A percentile compares a stretch with the other conserved stretches of the same genome.
Evolutionary conservation across 2,329 filamentous ascomycete species (phyloP).

Genomic region (Colletotrichum karsti): DNA sequence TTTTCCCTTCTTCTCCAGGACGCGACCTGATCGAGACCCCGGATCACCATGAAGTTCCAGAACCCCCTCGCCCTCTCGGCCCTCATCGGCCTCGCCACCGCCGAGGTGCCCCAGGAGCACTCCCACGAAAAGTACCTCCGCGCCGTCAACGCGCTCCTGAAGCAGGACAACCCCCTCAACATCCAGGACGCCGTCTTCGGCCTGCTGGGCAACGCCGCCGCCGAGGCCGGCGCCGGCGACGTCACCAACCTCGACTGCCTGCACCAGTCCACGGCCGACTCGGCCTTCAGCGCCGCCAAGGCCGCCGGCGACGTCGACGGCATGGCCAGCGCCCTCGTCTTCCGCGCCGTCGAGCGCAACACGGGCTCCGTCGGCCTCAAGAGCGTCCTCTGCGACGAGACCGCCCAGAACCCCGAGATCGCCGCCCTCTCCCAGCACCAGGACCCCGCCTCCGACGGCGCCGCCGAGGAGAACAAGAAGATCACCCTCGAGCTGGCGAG

Average conservation of each 20-base stretch:
- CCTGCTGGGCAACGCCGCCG: slow-evolving; percentile 50
- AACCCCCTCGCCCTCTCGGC: slow-evolving; percentile 22
- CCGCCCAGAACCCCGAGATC: slow-evolving; percentile 72
- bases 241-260: slow-evolving; percentile 61
- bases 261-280: slow-evolving; percentile 66
- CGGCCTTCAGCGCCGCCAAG: slow-evolving; percentile 69
- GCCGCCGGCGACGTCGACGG: slow-evolving; percentile 59
- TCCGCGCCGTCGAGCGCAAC: slow-evolving; percentile 66
- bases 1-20: neutral
- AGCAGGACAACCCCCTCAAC: slow-evolving; percentile 60
- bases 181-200: slow-evolving; percentile 60
- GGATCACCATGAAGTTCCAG: slow-evolving; percentile 29
- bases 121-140: slow-evolving; percentile 59
- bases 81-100: slow-evolving; percentile 19
- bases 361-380: slow-evolving; percentile 64
- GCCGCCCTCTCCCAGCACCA: slow-evolving; percentile 71
- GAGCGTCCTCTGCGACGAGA: slow-evolving; percentile 65
- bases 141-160: slow-evolving; percentile 51
- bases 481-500: slow-evolving; percentile 67
- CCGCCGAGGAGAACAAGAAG: slow-evolving; percentile 66
- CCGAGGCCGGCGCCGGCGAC: slow-evolving; percentile 45
- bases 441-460: slow-evolving; percentile 68
- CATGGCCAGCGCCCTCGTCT: slow-evolving; percentile 62
- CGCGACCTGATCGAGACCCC: neutral
- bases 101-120: slow-evolving; percentile 65